Percentiles rank a stretch among this genome's conserved stretches.
Evolutionary conservation across 2,329 filamentous ascomycete genomes (phyloP).

Genomic region (Phoma herbarum): DNA sequence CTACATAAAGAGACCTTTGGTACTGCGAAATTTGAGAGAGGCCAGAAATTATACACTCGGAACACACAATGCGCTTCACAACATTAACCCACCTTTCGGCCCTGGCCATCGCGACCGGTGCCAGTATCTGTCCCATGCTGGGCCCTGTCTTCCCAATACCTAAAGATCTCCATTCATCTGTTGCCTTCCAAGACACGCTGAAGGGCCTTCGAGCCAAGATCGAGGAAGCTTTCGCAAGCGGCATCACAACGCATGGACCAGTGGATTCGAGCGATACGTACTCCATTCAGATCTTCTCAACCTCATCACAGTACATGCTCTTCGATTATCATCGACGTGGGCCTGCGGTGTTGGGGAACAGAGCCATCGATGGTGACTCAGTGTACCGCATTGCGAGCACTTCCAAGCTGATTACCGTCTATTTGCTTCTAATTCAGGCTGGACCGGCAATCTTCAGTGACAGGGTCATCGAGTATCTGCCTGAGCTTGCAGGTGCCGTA

Average conservation of each 20-base stretch:
- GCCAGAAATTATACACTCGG: too few species aligned
- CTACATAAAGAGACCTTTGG: not conserved
- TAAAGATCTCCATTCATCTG: conserved; percentile 1
- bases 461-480: conserved; percentile 39
- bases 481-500: conserved; percentile 35
- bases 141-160: conserved; percentile 23
- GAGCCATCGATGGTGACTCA: conserved; percentile 48
- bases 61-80: not conserved
- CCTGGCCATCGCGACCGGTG: not conserved
- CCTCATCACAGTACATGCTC: conserved; percentile 5
- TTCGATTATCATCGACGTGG: conserved; percentile 25
- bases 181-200: conserved; percentile 11
- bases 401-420: conserved; percentile 53
- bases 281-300: conserved; percentile 26
- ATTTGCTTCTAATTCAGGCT: conserved; percentile 50
- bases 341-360: conserved; percentile 9
- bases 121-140: conserved; percentile 18
- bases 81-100: not conserved
- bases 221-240: conserved; percentile 12
- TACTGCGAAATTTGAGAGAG: too few species aligned
- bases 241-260: conserved; percentile 18
- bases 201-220: conserved; percentile 5
- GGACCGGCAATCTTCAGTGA: conserved; percentile 48
- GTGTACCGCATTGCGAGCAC: conserved; percentile 57
- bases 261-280: conserved; percentile 21